Conservation (phyloP, 2,329 filamentous ascomycete genomes). For the Penicillium sp. region DNA sequence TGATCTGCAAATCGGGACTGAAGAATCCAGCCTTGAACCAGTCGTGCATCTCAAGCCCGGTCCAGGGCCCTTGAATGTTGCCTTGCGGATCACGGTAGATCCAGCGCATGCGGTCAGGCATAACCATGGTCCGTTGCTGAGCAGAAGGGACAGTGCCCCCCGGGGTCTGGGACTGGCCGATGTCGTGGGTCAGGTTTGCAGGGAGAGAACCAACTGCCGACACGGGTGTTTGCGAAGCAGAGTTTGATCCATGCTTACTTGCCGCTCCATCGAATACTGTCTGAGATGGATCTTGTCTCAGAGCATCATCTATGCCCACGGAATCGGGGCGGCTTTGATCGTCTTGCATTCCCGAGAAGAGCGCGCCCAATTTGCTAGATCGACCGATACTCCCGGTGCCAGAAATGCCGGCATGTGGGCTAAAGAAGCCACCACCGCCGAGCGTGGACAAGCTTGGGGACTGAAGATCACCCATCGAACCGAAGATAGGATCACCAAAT, state of each 20-base stretch:
- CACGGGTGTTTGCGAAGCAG: conserved; percentile 35
- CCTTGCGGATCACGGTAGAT: conserved; percentile 95
- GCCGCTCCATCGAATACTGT: conserved; percentile 26
- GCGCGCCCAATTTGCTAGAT: conserved; percentile 73
- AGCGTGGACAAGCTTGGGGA: conserved; percentile 39
- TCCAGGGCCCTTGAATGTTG: conserved; percentile 88
- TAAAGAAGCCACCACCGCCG: conserved; percentile 55
- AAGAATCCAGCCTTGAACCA: conserved; percentile 99
- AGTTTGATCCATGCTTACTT: conserved; percentile 28
- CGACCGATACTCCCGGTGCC: conserved; percentile 65
- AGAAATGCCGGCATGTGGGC: conserved; percentile 51
- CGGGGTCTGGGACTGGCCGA: conserved; percentile 31
- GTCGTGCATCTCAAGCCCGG: conserved; percentile 97
- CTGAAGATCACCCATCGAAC: conserved; percentile 69
- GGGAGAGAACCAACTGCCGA: conserved; percentile 34
- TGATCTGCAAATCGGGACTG: conserved; percentile 86
- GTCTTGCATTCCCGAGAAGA: conserved; percentile 79
- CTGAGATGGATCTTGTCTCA: conserved; percentile 9
- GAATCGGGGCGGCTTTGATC: conserved; percentile 57
- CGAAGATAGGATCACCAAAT: conserved; percentile 63
- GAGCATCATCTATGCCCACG: conserved; percentile 50
- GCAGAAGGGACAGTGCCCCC: conserved; percentile 60
- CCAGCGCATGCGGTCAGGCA: conserved; percentile 98
- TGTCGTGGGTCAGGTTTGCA: conserved; percentile 29
- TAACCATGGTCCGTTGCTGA: conserved; percentile 87